phyloP scores from a whole-genome alignment of 352 stramenopile genomes.

The Globisporangium paddicum region DNA sequence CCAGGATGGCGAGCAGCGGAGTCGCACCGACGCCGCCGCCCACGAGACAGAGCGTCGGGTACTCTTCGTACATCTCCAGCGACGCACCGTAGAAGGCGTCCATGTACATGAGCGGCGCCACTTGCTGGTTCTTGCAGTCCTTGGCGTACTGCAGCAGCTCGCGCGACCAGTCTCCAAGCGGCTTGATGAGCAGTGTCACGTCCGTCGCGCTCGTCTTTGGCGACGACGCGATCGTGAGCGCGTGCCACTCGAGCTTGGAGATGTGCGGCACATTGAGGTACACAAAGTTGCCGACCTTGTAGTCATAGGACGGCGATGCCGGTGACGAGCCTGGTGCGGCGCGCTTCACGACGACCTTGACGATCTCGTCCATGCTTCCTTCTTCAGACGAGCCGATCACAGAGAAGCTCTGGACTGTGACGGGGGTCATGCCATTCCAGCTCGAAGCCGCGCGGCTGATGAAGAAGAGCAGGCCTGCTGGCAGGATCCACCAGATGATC shows the following conservation, averaged over 20 bases:
- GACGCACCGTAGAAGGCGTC: conserved; percentile 51
- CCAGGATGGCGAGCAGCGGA: conserved; percentile 37
- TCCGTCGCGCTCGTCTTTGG: conserved; percentile 30
- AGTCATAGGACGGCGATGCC: conserved; percentile 29
- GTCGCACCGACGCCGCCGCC: conserved; percentile 42
- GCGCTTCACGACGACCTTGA: conserved; percentile 45
- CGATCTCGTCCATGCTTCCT: conserved; percentile 26
- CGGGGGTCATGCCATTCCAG: conserved; percentile 38
- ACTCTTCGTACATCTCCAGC: conserved; percentile 41
- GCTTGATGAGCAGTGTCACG: conserved; percentile 45
- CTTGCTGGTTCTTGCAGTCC: conserved; percentile 23
- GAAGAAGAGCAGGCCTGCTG: conserved; percentile 44
- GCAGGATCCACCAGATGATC: conserved; percentile 59
- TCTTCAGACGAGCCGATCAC: conserved; percentile 21
- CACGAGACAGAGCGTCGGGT: conserved; percentile 39
- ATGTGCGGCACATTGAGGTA: conserved; percentile 51
- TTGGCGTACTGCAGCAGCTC: conserved; percentile 37
- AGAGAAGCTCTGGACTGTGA: conserved; percentile 29
- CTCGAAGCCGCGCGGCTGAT: conserved; percentile 40
- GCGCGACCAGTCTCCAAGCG: conserved; percentile 43
- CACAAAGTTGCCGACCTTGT: conserved; percentile 48
- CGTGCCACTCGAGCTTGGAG: conserved; percentile 55
- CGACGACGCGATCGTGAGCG: conserved; percentile 50
- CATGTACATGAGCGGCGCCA: conserved; percentile 38
- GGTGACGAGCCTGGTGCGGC: conserved; percentile 24